A percentile compares a stretch with the other conserved stretches of the same genome.
These are phyloP conservation scores for Curvularia hawaiiensis DNA, from an alignment of 2,329 filamentous ascomycete genomes.

Conservation along the genomic window DNA sequence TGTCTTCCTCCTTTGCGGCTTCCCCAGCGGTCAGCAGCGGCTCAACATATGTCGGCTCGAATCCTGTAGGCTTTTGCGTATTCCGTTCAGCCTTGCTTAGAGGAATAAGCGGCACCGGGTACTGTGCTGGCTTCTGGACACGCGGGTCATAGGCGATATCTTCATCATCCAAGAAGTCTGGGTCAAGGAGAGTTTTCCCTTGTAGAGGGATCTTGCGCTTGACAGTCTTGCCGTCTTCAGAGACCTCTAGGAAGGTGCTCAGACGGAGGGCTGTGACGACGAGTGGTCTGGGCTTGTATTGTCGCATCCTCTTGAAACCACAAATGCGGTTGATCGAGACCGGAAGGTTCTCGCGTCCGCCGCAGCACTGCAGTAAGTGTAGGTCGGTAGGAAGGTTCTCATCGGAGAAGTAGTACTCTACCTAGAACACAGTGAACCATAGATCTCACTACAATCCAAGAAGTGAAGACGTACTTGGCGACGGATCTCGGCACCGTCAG, in stretches of 20 bases:
- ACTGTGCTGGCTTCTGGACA: conserved; percentile 24
- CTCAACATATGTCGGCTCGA: conserved; percentile 77
- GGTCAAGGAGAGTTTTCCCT: conserved; percentile 38
- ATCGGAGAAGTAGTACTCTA: conserved; percentile 58
- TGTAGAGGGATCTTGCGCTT: conserved; percentile 50
- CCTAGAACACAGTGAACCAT: conserved; percentile 32
- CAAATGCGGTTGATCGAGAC: conserved; percentile 52
- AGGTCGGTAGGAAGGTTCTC: conserved; percentile 52
- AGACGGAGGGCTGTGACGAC: conserved; percentile 51
- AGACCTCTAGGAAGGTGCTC: conserved; percentile 50
- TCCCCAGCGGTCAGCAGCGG: conserved; percentile 75
- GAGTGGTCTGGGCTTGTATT: conserved; percentile 47
- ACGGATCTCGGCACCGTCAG: conserved; percentile 36
- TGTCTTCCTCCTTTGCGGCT: conserved; percentile 65
- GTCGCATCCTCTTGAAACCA: conserved; percentile 54
- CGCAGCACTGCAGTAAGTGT: conserved; percentile 50
- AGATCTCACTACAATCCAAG: not conserved
- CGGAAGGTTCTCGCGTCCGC: conserved; percentile 49
- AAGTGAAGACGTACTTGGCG: conserved; percentile 29
- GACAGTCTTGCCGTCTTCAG: conserved; percentile 50
- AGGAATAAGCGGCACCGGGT: conserved; percentile 24
- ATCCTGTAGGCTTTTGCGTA: conserved; percentile 52
- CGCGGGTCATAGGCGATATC: conserved; percentile 42
- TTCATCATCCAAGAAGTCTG: conserved; percentile 29
- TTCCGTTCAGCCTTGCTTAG: conserved; percentile 21